Conservation (phyloP, 768 basidiomycete species). For the Serendipita vermifera region DNA sequence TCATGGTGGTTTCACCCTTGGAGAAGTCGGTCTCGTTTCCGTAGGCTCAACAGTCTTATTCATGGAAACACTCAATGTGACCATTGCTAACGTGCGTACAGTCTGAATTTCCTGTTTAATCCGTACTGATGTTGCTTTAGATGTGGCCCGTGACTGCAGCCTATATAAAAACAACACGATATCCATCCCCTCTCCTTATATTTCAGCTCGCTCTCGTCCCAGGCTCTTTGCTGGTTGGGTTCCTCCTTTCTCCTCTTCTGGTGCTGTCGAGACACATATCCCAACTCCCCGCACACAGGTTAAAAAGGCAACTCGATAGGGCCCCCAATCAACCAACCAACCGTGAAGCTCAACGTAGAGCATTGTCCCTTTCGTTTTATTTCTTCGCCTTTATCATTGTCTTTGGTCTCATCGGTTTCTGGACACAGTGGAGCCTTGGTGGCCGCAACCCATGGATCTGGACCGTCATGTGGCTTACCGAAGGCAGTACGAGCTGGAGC, state of each 20-base stretch:
- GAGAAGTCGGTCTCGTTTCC: constrained; percentile 80
- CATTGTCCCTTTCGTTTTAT: constrained; percentile 78
- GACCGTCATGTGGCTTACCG: constrained; percentile 62
- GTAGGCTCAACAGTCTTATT: constrained; percentile 78
- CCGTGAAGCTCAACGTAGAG: constrained; percentile 66
- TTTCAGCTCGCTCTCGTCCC: constrained; percentile 89
- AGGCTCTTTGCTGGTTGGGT: constrained; percentile 84
- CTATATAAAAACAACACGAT: constrained; percentile 81
- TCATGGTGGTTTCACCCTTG: constrained; percentile 88
- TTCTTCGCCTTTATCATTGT: constrained; percentile 62
- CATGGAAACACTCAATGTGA: constrained; percentile 77
- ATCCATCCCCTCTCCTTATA: constrained; percentile 81
- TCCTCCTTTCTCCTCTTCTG: constrained; percentile 86
- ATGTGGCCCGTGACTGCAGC: constrained; percentile 67
- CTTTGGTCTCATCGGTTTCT: constrained; percentile 71
- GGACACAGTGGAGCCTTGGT: constrained; percentile 75
- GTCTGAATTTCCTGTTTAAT: neutral
- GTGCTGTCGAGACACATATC: constrained; percentile 86
- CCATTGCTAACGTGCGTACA: constrained; percentile 57
- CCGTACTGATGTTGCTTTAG: constrained; percentile 27
- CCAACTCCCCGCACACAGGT: constrained; percentile 50
- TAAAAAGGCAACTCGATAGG: neutral
- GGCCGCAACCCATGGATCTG: constrained; percentile 82
- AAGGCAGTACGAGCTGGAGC: constrained; percentile 66
- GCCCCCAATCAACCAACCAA: constrained; percentile 26